Evolutionary conservation across 2,329 filamentous ascomycete species (phyloP), one percentile per base, ranked within the genome.

Genomic region (Nigrospora osmanthi): DNA sequence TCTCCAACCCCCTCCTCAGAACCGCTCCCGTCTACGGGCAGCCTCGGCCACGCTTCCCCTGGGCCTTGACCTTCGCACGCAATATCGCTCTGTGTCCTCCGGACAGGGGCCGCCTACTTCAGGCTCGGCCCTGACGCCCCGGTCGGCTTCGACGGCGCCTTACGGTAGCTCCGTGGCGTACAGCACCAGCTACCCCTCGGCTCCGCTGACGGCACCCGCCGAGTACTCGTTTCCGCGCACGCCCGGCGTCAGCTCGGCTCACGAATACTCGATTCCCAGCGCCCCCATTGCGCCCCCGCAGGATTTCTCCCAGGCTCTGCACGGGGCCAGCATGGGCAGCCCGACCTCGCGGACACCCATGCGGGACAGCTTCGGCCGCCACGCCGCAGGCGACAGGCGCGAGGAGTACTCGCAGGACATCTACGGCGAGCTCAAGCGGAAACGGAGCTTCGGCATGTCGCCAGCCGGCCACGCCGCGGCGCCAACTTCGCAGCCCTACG

Each of bases 131-230:
- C 57, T 58, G 16, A 60, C 62, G 1, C 59, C 62, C 17, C 59
- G 67, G 43, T 58, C 63, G 15, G 53, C 63, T 23, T 66, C 70
- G 7, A 67, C 70, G 40, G 50, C 68, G 9, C 63, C 67, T 30
- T 64, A 70, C 43, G 62, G 62, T 31, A 57, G 62, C 36, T 69
- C 71, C 28, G 68, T 68, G 9, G 60, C 62, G 37, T 75, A 76
- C 52, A 70, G 70, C 4, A 65, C 67, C 4, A 72, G 72, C 51
- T 78, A 75, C 52, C 68, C 75, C 2, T 73, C 75, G 6, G 73
- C 75, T 6, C 75, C 77, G 1, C 62, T 79, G 13, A 71, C 72
- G 4, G 72, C 75, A 1, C 75, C 75, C 1, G 66, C 75, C 49
- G 74, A 78, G 43, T 77, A 74, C 51, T 66, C 71, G 3, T 59